Evolutionary conservation across 164 flowering plant genomes (phyloP).

Genomic region (Dillenia turbinata): DNA sequence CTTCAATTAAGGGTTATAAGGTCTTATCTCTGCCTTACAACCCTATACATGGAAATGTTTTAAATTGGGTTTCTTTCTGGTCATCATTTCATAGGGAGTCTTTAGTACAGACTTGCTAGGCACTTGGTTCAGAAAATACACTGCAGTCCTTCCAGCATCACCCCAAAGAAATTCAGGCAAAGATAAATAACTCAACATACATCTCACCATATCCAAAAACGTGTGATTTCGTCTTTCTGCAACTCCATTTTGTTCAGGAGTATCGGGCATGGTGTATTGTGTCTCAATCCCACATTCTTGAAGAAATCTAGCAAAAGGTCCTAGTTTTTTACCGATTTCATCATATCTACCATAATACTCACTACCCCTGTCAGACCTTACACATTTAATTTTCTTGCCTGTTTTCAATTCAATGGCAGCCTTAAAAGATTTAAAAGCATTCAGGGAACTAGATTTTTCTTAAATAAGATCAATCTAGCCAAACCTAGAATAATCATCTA

Average conservation of each 20-base stretch:
- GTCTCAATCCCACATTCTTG: conserved; percentile 4
- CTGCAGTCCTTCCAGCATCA: not conserved
- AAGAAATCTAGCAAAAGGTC: not conserved
- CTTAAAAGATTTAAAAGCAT: not conserved
- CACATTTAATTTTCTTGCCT: not conserved
- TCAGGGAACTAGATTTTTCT: not conserved
- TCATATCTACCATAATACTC: not conserved
- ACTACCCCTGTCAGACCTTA: not conserved
- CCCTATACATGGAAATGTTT: conserved; percentile 1
- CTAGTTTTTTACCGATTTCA: not conserved
- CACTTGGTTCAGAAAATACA: not conserved
- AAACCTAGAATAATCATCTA: conserved; percentile 3
- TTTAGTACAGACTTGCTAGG: not conserved
- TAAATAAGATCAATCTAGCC: not conserved
- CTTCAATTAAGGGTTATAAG: not conserved
- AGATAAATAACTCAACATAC: not conserved
- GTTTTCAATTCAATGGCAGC: not conserved
- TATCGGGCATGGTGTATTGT: not conserved
- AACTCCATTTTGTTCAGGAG: conserved; percentile 1
- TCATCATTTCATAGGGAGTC: not conserved
- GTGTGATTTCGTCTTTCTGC: not conserved
- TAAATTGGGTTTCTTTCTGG: not conserved
- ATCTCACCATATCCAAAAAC: not conserved
- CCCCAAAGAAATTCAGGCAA: conserved; percentile 1
- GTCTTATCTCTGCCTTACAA: not conserved